Evolutionary conservation across 768 basidiomycete species (phyloP).

Genomic region (Rhizopogon rudus): DNA sequence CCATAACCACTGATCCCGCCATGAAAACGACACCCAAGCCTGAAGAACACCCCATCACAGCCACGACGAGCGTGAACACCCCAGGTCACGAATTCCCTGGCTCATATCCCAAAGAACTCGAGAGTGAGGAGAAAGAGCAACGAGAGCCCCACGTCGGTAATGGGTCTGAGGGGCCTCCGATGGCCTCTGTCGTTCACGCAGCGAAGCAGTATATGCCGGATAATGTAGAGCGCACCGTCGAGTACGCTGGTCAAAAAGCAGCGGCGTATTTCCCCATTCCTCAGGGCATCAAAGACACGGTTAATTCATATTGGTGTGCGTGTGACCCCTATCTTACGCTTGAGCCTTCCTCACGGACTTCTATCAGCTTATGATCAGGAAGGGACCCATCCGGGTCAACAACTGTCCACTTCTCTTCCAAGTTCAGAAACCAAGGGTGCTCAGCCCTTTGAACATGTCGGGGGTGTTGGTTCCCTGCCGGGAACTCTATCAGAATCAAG

Average conservation of each 20-base stretch:
- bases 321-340: background rate
- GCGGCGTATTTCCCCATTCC: constrained; percentile 3
- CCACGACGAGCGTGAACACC: background rate
- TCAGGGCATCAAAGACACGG: constrained; percentile 1
- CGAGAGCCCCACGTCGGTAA: background rate
- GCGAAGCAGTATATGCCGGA: constrained; percentile 7
- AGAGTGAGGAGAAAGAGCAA: background rate
- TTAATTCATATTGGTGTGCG: constrained; percentile 9
- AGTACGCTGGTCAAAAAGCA: constrained; percentile 5
- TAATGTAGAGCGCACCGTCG: constrained; percentile 6
- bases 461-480: constrained; percentile 47
- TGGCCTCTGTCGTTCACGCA: constrained; percentile 3
- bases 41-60: background rate
- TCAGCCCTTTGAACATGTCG: constrained; percentile 25
- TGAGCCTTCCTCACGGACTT: constrained; percentile 4
- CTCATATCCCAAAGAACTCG: constrained; percentile 2
- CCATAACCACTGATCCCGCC: constrained; percentile 3
- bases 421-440: constrained; percentile 29
- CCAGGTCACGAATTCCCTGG: constrained; percentile 7
- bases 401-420: constrained; percentile 24
- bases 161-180: background rate
- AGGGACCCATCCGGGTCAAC: background rate
- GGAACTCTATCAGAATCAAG: constrained; percentile 39
- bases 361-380: constrained; percentile 5
- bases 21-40: background rate